Base-by-base conservation (phyloP, 441 rosid genomes). In the Syzygium syzygioides region DNA sequence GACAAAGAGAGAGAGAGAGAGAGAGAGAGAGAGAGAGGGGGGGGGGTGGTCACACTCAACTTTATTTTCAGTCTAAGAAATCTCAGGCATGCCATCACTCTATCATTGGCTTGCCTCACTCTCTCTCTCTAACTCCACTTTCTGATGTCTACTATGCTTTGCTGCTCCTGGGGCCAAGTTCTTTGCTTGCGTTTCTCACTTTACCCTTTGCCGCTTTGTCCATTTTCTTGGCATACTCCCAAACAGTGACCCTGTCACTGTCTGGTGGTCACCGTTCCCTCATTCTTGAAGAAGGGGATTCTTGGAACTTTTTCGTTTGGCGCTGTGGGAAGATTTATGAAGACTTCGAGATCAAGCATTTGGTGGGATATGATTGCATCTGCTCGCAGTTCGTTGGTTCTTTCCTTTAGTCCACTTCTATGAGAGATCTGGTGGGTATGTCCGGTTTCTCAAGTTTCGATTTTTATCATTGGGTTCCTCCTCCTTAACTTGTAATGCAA, bases 341-440 rank as follows among this genome's bases (percentile, higher is more conserved):
- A 91, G 90, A 86, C 92, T 91, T 93, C 91, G 89, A 88, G 92
- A 89, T 86, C 87, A 89, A 93, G 94, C 86, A 91, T 86, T 87
- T 88, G 90, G n/a, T 84, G 89, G 86, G 79, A 50, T 62, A 80
- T 90, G 92, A 92, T 92, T 92, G 93, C 88, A 85, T 91, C 89
- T 86, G 37, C 90, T 92, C 32, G 76, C 89, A 60, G 68, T 89
- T 91, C 89, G 88, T 91, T 90, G 90, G 92, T 90, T 88, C 83
- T 93, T 91, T 89, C 93, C 90, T 94, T 91, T 84, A 87, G 37
- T 86, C 90, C 93, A 91, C 94, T 92, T 89, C 91, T 89, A 85
- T 93, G 94, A 94, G 94, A 94, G 98, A 96, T 95, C 98, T 93
- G 87, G 91, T 89, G 92, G 92, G 96, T 94, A 92, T 85, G 92